Evolutionary conservation across 805 yeast genomes (phyloP).

Genomic region (Metschnikowia similis): DNA sequence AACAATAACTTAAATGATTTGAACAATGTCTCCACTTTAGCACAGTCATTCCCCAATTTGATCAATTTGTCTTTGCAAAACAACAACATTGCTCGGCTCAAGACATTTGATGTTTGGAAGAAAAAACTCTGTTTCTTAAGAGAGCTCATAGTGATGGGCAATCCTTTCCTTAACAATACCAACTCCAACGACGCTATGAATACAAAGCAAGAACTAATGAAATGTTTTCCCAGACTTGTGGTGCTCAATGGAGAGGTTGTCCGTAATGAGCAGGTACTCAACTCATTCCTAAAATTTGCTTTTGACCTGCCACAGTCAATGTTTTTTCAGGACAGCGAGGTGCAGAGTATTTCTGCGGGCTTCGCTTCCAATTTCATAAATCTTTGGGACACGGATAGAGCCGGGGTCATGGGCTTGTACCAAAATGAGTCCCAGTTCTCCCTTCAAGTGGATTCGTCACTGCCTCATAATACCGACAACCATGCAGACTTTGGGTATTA

Average conservation of each 20-base stretch:
- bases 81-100: conserved; percentile 59
- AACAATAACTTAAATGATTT: conserved; percentile 59
- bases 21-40: conserved; percentile 53
- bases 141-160: conserved; percentile 73
- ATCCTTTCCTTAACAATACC: conserved; percentile 56
- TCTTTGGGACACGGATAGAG: conserved; percentile 77
- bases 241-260: conserved; percentile 74
- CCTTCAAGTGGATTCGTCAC: conserved; percentile 65
- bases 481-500: conserved; percentile 58
- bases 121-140: conserved; percentile 68
- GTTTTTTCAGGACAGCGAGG: conserved; percentile 76
- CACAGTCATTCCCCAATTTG: conserved; percentile 70
- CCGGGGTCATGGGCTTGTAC: conserved; percentile 66
- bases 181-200: conserved; percentile 29
- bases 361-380: conserved; percentile 73
- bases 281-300: conserved; percentile 51
- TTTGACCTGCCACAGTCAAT: conserved; percentile 51
- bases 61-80: conserved; percentile 76
- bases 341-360: conserved; percentile 67
- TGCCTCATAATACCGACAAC: conserved; percentile 44
- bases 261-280: conserved; percentile 65
- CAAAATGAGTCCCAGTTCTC: conserved; percentile 85
- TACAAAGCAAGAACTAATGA: conserved; percentile 59
- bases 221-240: conserved; percentile 72
- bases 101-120: conserved; percentile 68